phyloP scores from a whole-genome alignment of 192 early-diverging fungal genomes.

The Chytriomyces sp. region DNA sequence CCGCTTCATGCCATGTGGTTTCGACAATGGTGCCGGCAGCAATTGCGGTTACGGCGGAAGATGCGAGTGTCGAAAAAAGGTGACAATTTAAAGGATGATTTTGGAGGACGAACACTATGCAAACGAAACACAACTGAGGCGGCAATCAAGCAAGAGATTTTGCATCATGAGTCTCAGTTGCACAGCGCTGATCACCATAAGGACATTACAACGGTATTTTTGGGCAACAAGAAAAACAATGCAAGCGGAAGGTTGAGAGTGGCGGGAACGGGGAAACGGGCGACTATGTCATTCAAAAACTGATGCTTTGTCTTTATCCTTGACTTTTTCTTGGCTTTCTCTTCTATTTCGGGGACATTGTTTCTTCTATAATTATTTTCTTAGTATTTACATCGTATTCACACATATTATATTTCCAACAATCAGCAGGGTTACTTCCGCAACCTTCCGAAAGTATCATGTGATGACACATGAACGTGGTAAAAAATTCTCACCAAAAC shows the following conservation, averaged over 20 bases:
- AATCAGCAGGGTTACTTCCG: not conserved
- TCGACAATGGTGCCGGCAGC: slow-evolving; percentile 31
- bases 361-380: not conserved
- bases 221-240: not conserved
- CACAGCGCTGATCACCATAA: not conserved
- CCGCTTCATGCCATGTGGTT: slow-evolving; percentile 41
- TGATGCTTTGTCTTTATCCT: not conserved
- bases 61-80: no score
- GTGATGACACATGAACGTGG: not conserved
- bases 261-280: not conserved
- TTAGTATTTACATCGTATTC: not conserved
- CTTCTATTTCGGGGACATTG: not conserved
- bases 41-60: slow-evolving; percentile 13
- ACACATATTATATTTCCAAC: not conserved
- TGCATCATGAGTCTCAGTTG: no score
- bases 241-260: not conserved
- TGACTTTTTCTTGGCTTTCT: not conserved
- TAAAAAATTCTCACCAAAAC: not conserved
- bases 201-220: not conserved
- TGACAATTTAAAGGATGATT: no score
- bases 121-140: no score
- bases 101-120: no score
- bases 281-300: not conserved
- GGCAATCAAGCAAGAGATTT: no score
- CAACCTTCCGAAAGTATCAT: no score